A percentile compares a stretch with the other conserved stretches of the same genome.
phyloP scores from a whole-genome alignment of 2,329 filamentous ascomycete genomes.

The Fusarium pseudoanthophilum region DNA sequence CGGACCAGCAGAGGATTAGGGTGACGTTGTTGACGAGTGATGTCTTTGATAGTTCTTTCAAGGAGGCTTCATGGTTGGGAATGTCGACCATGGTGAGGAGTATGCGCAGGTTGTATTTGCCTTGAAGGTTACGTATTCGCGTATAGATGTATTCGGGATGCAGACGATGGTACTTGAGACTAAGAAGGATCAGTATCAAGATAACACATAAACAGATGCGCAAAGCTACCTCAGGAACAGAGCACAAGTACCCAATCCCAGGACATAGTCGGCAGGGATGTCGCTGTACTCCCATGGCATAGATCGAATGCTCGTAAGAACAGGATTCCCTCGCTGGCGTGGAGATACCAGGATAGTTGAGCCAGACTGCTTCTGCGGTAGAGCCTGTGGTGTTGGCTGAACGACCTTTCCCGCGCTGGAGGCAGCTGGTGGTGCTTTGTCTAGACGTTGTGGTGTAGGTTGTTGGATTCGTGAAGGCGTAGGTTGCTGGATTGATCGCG shows the following conservation, averaged over 20 bases:
- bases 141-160: slow-evolving; percentile 99
- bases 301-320: slow-evolving; percentile 82
- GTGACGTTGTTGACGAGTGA: slow-evolving; percentile 93
- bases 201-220: accelerated
- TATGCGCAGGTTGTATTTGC: slow-evolving; percentile 87
- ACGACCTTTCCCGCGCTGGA: slow-evolving; percentile 68
- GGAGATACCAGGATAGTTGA: slow-evolving; percentile 90
- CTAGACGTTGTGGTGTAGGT: slow-evolving; percentile 66
- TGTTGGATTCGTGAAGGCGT: slow-evolving; percentile 57
- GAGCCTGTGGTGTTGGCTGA: slow-evolving; percentile 89
- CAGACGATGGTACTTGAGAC: slow-evolving; percentile 94
- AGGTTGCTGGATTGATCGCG: slow-evolving; percentile 52
- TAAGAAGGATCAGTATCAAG: slow-evolving; percentile 35
- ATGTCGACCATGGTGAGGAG: slow-evolving; percentile 95
- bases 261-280: slow-evolving; percentile 92
- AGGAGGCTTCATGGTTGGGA: slow-evolving; percentile 87
- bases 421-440: slow-evolving; percentile 59
- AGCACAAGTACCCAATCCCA: slow-evolving; percentile 88
- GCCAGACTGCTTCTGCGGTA: slow-evolving; percentile 71
- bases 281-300: slow-evolving; percentile 97
- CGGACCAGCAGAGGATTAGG: slow-evolving; percentile 91
- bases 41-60: slow-evolving; percentile 93
- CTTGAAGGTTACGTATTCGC: slow-evolving; percentile 84
- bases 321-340: slow-evolving; percentile 93
- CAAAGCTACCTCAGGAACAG: slow-evolving; percentile 76